Evolutionary conservation across 2,329 filamentous ascomycete species (phyloP), one percentile per base, ranked within the genome.

Genomic region (Dissoconium aciculare): DNA sequence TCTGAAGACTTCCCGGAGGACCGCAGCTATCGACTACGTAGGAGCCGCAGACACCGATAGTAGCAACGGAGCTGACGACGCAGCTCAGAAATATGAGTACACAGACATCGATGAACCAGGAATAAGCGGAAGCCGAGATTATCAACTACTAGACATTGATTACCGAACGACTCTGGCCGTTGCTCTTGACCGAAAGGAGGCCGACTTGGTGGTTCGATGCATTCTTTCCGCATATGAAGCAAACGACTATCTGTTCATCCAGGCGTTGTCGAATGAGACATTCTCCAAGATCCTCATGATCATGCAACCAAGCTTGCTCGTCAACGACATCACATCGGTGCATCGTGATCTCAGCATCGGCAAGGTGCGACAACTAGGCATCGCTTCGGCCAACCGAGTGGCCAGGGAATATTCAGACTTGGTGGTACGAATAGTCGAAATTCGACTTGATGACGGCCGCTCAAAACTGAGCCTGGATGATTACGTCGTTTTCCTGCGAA

Each of bases 281-380:
- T 74, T 83, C 45, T 69, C 71, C 2, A 71, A 78, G 39, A 64
- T 78, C 6, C 50, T 85, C 16, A 63, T 65, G 17, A 60, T 64
- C 4, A 52, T 84, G 5, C 71, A 79, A 34, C 75, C 78, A 0
- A 44, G 52, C 14, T 52, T 65, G 39, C 64, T 68, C 36, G 41
- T 70, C 24, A 51, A 56, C 14, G 55, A 57, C 1, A 58, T 62
- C 41, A 55, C 67, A 4, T 45, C 52, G 13, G 53, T 71, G 11
- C 58, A 66, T 31, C 48, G 54, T 12, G 52, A 64, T 9, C 48
- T 70, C 12, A 73, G 76, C 46, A 49, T 60, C 3, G 54, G 56
- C 8, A 47, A 62, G 19, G 56, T 59, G 11, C 37, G 63, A 11
- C 10, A 63, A 51, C 41, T 64, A 57, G 45, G 55, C 4, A 40